Percentiles rank a stretch among this genome's conserved stretches.
phyloP scores from a whole-genome alignment of 495 filamentous ascomycete species.

The Gamarada debralockiae region DNA sequence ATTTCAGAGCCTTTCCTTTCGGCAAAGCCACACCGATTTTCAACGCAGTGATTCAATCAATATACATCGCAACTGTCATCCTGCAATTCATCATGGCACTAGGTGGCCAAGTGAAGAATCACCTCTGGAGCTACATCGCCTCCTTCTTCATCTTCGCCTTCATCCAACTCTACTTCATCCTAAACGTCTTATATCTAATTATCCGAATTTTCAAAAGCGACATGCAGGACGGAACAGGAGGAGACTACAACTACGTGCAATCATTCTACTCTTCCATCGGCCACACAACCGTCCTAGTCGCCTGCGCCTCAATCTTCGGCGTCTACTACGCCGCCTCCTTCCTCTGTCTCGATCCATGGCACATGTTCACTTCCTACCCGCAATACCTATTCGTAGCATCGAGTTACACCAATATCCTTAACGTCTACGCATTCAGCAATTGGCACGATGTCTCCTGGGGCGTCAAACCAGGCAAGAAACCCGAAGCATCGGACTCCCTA shows the following conservation, averaged over 20 bases:
- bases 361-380: conserved; percentile 99
- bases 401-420: conserved; percentile 32
- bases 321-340: conserved; percentile 93
- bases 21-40: conserved; percentile 79
- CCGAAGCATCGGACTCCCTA: conserved; percentile 71
- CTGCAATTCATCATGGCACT: conserved; percentile 98
- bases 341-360: conserved; percentile 95
- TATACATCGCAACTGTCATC: conserved; percentile 82
- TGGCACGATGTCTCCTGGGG: conserved; percentile 99
- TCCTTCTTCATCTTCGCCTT: conserved; percentile 82
- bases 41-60: conserved; percentile 84
- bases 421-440: conserved; percentile 98
- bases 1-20: conserved; percentile 62
- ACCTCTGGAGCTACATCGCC: conserved; percentile 79
- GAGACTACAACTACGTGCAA: conserved; percentile 45
- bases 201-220: conserved; percentile 67
- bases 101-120: conserved; percentile 89
- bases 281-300: conserved; percentile 86
- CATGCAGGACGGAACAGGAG: conserved; percentile 43
- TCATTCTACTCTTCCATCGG: conserved; percentile 79
- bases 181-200: conserved; percentile 88
- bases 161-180: conserved; percentile 83
- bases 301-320: conserved; percentile 86
- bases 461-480: conserved; percentile 94
- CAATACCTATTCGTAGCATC: conserved; percentile 72